Evolutionary conservation across 139 green algal species (phyloP), one percentile per base, ranked within the genome.

Genomic region (Parachlorella kessleri): DNA sequence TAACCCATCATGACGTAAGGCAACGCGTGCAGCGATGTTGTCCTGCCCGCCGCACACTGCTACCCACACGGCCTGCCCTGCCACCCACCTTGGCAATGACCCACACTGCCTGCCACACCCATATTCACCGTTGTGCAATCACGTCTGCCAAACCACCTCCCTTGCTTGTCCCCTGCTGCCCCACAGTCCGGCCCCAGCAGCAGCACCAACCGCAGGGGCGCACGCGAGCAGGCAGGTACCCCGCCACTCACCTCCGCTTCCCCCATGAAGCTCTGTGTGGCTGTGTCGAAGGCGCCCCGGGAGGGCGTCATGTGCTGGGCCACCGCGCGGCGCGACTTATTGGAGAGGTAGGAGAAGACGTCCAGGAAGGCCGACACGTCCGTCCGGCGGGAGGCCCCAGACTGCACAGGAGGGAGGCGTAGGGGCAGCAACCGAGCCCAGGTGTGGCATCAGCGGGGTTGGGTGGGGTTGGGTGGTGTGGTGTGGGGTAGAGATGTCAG

Each of bases 281-380:
- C 23, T 9, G 77, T 38, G n/a, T 87, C 82, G 55, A 84, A 84
- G 30, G 75, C 64, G 72, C 76, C 69, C 28, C 77, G 75, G 28
- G 82, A 72, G 4, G 82, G 82, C 35, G 65, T 21, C 24, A 87
- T 48, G 18, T 42, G 54, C 4, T 55, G 23, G 32, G 82, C 77
- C 33, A 87, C 53, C 26, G 35, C 65, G 7, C 32, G 33, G 14
- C 82, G 73, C 8, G 71, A 68, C 6, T 80, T 63, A 4, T 33
- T 8, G 1, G 77, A 84, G 30, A 87, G 55, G 71, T 84, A 87
- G 26, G 77, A 84, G 66, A 87, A 87, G 9, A 84, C 63, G 67
- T 87, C 82, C 3, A 87, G n/a, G 39, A 73, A 81, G 26, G 70
- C 82, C 33, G 71, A 54, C 10, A 67, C 82, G 32, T 87, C 70